Base-by-base conservation (phyloP, 495 filamentous ascomycete species). In the Penicillium dipodomyicola region DNA sequence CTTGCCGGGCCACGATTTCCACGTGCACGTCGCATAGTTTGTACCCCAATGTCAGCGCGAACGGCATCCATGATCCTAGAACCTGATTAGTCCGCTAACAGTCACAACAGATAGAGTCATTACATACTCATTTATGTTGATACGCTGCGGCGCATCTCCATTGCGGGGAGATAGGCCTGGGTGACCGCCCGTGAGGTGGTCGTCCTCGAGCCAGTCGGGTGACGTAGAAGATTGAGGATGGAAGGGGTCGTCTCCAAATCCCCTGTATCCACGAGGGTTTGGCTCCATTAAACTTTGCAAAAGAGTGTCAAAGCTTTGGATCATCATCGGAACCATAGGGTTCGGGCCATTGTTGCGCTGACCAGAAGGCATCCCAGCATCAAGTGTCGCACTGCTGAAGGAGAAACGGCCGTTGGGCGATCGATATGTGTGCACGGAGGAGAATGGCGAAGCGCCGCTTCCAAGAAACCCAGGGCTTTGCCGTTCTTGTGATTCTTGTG, bases 371-470 rank as follows among this genome's bases (percentile, higher is more conserved):
- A 56, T 61, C 17, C 72, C 66, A 10, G 62, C 48, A 9, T 64
- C 65, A n/a, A 65, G 59, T 0, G 68, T 73, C 8, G 76, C 70
- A 42, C 62, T 72, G n/a, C 66, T 70, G 30, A 77, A 72, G 7
- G 64, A 68, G 49, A 77, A 72, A 8, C 68, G 68, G 17, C 75
- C 74, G 62, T 76, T 65, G 23, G 80, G 74, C 6, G 81, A 81
- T 17, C 76, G 65, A 30, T 78, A 80, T 10, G 79, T 75, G 27
- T 27, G 47, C 12, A 47, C 66, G 76, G 47, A 67, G 68, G 27
- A 56, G 79, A 73, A 32, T 23, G 14, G 49, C 48, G 22, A n/a
- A 20, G 15, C 40, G 14, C 20, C 22, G 1, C 20, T 10, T 49
- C 44, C 50, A 23, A 45, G 20, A 54, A 60, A 27, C 22, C 47